Evolutionary conservation across 2,329 filamentous ascomycete genomes (phyloP).

Genomic region (Fusarium tanahbumbuense): DNA sequence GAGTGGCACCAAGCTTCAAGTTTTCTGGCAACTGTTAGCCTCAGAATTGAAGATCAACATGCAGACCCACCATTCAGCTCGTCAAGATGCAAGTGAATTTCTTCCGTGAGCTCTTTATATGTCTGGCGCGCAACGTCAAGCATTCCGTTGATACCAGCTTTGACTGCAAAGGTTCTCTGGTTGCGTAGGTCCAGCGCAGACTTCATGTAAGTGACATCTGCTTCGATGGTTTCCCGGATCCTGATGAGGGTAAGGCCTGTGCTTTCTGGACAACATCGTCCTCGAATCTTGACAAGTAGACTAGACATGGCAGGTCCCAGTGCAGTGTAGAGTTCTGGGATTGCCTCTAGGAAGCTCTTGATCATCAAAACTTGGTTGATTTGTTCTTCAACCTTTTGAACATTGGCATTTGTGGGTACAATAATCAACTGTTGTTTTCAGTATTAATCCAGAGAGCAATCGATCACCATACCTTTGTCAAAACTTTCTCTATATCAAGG

Average conservation of each 20-base stretch:
- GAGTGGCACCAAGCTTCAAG: constrained; percentile 69
- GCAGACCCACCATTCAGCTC: constrained; percentile 69
- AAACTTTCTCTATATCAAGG: constrained; percentile 80
- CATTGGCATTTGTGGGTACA: constrained; percentile 72
- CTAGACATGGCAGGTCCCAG: constrained; percentile 72
- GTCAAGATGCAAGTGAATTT: constrained; percentile 77
- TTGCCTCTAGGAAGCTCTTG: constrained; percentile 80
- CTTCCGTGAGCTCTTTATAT: constrained; percentile 87
- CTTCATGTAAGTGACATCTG: constrained; percentile 81
- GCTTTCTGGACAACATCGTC: constrained; percentile 74
- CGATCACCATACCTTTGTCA: constrained; percentile 71
- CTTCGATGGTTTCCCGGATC: constrained; percentile 79
- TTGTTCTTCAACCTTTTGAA: constrained; percentile 79
- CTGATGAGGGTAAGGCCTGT: constrained; percentile 70
- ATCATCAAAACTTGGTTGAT: constrained; percentile 89
- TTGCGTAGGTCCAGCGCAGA: constrained; percentile 88
- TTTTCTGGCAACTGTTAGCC: constrained; percentile 56
- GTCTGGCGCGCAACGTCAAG: constrained; percentile 89
- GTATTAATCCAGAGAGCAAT: fast-evolving
- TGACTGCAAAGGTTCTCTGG: constrained; percentile 90
- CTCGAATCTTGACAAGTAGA: constrained; percentile 74
- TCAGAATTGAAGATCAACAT: fast-evolving
- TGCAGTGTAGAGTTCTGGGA: constrained; percentile 75
- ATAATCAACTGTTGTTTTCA: constrained; percentile 72
- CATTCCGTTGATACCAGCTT: constrained; percentile 83